Base-by-base conservation (phyloP, 1,284 basidiomycete species). In the Irpex sp. region DNA sequence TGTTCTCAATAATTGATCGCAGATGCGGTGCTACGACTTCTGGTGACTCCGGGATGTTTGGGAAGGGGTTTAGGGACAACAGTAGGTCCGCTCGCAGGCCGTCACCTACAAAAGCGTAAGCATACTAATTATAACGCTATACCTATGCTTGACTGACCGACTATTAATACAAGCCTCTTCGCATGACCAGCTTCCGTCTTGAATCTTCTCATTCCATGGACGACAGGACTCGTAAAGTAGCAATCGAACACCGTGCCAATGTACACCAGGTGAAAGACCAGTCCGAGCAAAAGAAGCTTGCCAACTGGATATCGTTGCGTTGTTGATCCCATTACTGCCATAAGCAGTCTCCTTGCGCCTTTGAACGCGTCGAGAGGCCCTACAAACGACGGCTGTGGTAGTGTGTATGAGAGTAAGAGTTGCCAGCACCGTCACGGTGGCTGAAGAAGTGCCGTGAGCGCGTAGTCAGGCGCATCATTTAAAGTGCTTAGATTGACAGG, bases 221-320 rank as follows among this genome's bases (percentile, higher is more conserved):
- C 88, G 5, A 92, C 89, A 0, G 91, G 89, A 66, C 87, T 90
- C 21, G 86, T 91, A 70, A 96, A 96, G 75, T 96, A 96, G 75
- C 94, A 94, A 76, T 96, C 92, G 75, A 96, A 96, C 37, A 96
- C 87, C 26, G 88, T 86, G 62, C 82, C 81, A 65, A 92, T 87
- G 73, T 86, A 92, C 6, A 88, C 78, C 58, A 92, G 73, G 72
- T 94, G 92, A 71, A 94, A 93, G 21, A 89, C 70, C 36, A 94
- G 80, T 31, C 90, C 91, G 40, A 91, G 73, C 21, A 84, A 64
- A 17, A 94, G 81, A 9, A 93, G 76, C 52, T 69, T 63, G 7
- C 31, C 49, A 2, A 67, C 51, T 1, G 61, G 55, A 37, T 40
- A 38, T 17, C 48, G 26, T 56, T 36, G 19, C 19, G 9, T 15